A percentile compares a stretch with the other conserved stretches of the same genome.
phyloP scores from a whole-genome alignment of 345 rosid genomes.

The Punica granatum region DNA sequence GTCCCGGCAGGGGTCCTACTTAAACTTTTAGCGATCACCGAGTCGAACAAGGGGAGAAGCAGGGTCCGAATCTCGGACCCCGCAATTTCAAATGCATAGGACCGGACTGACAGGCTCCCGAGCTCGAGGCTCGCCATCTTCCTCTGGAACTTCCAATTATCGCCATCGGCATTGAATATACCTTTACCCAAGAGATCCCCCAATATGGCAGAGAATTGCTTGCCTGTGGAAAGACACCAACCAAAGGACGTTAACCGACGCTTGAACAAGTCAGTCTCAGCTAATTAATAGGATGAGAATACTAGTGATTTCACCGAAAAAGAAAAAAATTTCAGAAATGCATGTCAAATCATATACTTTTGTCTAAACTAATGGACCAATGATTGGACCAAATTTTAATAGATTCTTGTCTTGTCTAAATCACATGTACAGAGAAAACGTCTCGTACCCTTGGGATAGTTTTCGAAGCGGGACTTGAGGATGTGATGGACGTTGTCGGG shows the following conservation, averaged over 20 bases:
- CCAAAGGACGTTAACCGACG: background rate
- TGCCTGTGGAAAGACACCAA: slow-evolving; percentile 3
- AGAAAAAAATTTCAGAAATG: too few relatives aligned
- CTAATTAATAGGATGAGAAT: too few relatives aligned
- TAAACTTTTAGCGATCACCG: background rate
- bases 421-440: too few relatives aligned
- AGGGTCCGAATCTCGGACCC: slow-evolving; percentile 31
- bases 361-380: too few relatives aligned
- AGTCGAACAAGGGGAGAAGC: slow-evolving; percentile 33
- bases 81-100: slow-evolving; percentile 36
- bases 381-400: too few relatives aligned
- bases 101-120: slow-evolving; percentile 37
- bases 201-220: slow-evolving; percentile 41
- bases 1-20: background rate
- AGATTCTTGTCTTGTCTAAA: too few relatives aligned
- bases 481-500: slow-evolving; percentile 55
- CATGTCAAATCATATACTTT: background rate
- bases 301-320: too few relatives aligned
- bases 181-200: slow-evolving; percentile 69
- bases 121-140: slow-evolving; percentile 62
- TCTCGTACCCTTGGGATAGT: slow-evolving; percentile 54
- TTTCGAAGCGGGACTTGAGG: slow-evolving; percentile 48
- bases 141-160: slow-evolving; percentile 55
- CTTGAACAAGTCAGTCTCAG: too few relatives aligned
- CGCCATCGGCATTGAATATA: slow-evolving; percentile 67